Evolutionary conservation across 2,329 filamentous ascomycete genomes (phyloP), one percentile per base, ranked within the genome.

Genomic region (Aspergillus felis): DNA sequence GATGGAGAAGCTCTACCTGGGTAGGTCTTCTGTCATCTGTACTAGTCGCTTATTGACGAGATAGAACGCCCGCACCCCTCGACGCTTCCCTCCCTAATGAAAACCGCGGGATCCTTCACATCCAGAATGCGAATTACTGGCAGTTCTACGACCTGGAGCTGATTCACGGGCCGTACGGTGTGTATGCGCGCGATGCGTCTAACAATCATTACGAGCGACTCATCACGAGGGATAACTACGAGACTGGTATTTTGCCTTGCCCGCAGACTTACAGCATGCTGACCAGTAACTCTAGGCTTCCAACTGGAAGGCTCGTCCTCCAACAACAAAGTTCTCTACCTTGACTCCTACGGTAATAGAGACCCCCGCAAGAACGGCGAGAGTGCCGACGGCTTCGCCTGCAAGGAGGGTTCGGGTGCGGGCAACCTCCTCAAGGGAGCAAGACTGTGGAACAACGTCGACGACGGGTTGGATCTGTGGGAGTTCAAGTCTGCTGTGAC

Each of bases 331-430:
- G 57, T 63, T 3, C 42, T 60, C 17, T 63, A 63, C 22, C 59
- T 63, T 51, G 61, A 63, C 22, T 63, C 61, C 1, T 63, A 63
- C 28, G 51, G 51, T 0, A 63, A 63, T 47, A 53, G 61, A 1
- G 61, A 63, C 44, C 61, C 61, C 3, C 61, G 61, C 22, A 63
- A 61, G 52, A 63, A 63, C 20, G 61, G 61, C 0, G 61, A 63
- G 14, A 63, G 61, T 17, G 61, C 61, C 1, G 61, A 63, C 35
- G 59, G 61, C 5, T 63, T 63, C 9, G 61, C 61, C 29, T 63
- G 61, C 35, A 63, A 63, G 22, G 61, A 63, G 24, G 61, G 59
- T 4, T 55, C 55, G 3, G 61, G 61, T 4, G 59, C 60, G 10
- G 61, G 59, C 0, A 63, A 63, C 6, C 28, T 63, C 22, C 53